Base-by-base conservation (phyloP, 768 basidiomycete species). In the Pleurotus djamor region DNA sequence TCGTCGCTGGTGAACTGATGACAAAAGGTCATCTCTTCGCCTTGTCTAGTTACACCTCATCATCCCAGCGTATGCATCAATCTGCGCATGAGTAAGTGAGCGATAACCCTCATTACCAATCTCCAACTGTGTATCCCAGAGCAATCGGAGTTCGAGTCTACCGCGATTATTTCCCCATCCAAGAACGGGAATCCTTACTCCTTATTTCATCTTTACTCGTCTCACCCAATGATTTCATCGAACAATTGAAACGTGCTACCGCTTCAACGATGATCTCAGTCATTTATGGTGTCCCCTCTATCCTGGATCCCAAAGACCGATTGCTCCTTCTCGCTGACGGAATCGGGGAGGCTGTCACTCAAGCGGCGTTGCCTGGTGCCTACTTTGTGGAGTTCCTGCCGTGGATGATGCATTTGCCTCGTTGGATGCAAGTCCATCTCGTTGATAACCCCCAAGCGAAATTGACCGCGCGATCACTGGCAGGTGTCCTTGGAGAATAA, bases 311-410 rank as follows among this genome's bases (percentile, higher is more conserved):
- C 10, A 12, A 7, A 17, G 12, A 47, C 4, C 45, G 7, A 17
- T 4, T 10, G 7, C 17, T 47, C 41, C 9, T 43, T n/a, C 21
- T 65, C 32, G 38, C 45, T 17, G 12, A 47, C 7, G 14, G 45
- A 12, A n/a, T 47, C 17, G 45, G 12, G 14, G n/a, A 17, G 69
- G 48, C 69, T 68, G 34, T 66, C 59, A 51, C 72, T 68, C 41
- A 60, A 10, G 72, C 74, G 3, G 65, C 68, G 5, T 59, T 63
- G 38, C 72, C 74, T 16, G 75, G 76, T 10, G 62, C 67, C 12
- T 66, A 71, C 59, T 38, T 71, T 17, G 74, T 74, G 38, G 74
- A 76, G 48, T 59, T 69, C 51, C 70, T 76, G 44, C 65, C 71
- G 4, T 69, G 66, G 62, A 68, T 76, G 67, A 57, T 60, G 50